A percentile compares a stretch with the other conserved stretches of the same genome.
Evolutionary conservation across 2,329 filamentous ascomycete species (phyloP).

Genomic region (Dothistroma pini): DNA sequence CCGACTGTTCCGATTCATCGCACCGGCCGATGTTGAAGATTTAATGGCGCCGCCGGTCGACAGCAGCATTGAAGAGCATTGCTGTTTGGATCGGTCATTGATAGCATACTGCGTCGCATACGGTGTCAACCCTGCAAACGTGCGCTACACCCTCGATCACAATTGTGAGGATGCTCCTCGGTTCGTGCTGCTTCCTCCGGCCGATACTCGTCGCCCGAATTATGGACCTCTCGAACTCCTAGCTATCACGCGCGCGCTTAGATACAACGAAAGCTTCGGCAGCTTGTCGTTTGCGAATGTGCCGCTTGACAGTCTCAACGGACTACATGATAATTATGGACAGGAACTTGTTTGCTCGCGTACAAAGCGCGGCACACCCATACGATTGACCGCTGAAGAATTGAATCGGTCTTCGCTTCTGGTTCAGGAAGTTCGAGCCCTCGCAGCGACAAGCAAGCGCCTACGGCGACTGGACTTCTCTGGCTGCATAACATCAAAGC

Average conservation of each 20-base stretch:
- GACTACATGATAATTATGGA: slow-evolving; percentile 57
- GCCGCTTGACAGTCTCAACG: slow-evolving; percentile 62
- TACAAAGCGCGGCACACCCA: slow-evolving; percentile 55
- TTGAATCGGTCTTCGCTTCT: slow-evolving; percentile 56
- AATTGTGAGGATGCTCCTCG: slow-evolving; percentile 63
- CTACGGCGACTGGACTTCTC: slow-evolving; percentile 64
- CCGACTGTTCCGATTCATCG: slow-evolving; percentile 59
- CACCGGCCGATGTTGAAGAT: slow-evolving; percentile 55
- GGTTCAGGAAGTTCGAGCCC: slow-evolving; percentile 64
- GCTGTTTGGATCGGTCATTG: slow-evolving; percentile 62
- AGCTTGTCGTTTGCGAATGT: slow-evolving; percentile 65
- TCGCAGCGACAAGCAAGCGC: slow-evolving; percentile 63
- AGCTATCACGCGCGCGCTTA: slow-evolving; percentile 64
- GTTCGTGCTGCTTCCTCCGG: slow-evolving; percentile 60
- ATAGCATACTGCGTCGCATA: slow-evolving; percentile 68
- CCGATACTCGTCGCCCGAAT: slow-evolving; percentile 47
- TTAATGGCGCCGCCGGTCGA: slow-evolving; percentile 47
- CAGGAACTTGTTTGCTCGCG: slow-evolving; percentile 59
- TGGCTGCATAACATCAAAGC: slow-evolving; percentile 55
- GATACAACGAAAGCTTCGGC: slow-evolving; percentile 67
- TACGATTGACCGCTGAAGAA: slow-evolving; percentile 51
- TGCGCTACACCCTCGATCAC: slow-evolving; percentile 60
- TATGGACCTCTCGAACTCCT: slow-evolving; percentile 63
- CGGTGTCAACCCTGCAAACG: slow-evolving; percentile 62
- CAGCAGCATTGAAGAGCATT: slow-evolving; percentile 56